Evolutionary conservation across 2,329 filamentous ascomycete genomes (phyloP).

Genomic region (Aspergillus aculeatinus): DNA sequence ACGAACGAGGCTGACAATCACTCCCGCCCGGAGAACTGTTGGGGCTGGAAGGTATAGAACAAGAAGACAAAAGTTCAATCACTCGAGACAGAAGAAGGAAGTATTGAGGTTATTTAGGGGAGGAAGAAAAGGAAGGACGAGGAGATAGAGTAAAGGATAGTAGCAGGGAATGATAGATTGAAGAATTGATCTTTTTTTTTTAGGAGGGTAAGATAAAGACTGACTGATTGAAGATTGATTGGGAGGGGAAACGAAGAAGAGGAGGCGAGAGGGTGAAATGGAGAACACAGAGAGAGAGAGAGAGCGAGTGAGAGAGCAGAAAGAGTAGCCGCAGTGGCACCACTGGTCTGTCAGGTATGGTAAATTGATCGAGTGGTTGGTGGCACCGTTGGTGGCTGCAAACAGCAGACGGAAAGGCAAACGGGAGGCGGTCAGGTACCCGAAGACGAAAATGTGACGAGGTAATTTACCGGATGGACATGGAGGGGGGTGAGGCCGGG

Average conservation of each 20-base stretch:
- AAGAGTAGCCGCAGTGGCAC: conserved; percentile 12
- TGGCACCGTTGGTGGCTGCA: conserved; percentile 7
- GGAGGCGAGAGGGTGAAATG: background rate
- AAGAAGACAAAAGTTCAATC: background rate
- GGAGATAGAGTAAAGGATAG: background rate
- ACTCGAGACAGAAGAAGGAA: background rate
- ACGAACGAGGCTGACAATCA: conserved; percentile 7
- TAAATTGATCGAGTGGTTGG: background rate
- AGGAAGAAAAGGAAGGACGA: background rate
- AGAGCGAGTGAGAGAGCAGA: conserved; percentile 8
- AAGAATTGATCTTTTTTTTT: conserved; percentile 1
- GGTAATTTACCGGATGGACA: background rate
- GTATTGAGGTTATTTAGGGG: background rate
- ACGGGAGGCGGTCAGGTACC: background rate
- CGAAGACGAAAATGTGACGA: background rate
- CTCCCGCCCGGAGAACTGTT: background rate
- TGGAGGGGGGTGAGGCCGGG: background rate
- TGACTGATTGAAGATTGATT: background rate
- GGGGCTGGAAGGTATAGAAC: background rate
- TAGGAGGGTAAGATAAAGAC: background rate
- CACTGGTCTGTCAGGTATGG: conserved; percentile 5
- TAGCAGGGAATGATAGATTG: background rate
- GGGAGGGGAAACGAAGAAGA: background rate
- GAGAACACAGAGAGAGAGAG: conserved; percentile 2
- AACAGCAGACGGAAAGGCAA: background rate